Percentiles rank a stretch among this genome's conserved stretches.
phyloP scores from a whole-genome alignment of 179 eudicot genomes.

The Spinacia oleracea region DNA sequence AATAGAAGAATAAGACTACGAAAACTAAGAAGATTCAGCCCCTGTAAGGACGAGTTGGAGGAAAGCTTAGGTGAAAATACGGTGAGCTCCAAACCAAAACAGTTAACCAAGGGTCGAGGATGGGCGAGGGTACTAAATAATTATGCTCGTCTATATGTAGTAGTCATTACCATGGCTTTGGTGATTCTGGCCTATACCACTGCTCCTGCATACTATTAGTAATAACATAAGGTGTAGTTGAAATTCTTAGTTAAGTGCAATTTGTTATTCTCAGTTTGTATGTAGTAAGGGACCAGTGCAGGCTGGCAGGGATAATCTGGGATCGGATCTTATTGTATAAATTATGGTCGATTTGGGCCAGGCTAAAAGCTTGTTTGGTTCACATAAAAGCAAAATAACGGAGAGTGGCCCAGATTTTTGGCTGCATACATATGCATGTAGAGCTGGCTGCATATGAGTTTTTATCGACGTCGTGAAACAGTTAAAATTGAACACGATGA shows the following conservation, averaged over 20 bases:
- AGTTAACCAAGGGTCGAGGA: background rate
- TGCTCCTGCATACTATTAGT: background rate
- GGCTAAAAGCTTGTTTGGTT: too few relatives aligned
- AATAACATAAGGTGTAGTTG: background rate
- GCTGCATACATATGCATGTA: too few relatives aligned
- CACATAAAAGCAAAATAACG: too few relatives aligned
- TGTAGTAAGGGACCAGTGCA: background rate
- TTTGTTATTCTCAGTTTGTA: background rate
- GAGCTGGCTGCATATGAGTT: too few relatives aligned
- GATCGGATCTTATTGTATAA: too few relatives aligned
- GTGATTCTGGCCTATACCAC: background rate
- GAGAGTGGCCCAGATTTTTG: too few relatives aligned
- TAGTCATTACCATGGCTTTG: constrained; percentile 15
- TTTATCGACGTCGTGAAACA: too few relatives aligned
- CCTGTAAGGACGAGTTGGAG: constrained; percentile 27
- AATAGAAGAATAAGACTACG: constrained; percentile 41
- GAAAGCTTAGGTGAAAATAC: constrained; percentile 23
- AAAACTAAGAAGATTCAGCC: constrained; percentile 18
- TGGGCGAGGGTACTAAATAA: background rate
- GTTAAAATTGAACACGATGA: too few relatives aligned
- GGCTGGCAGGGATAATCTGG: too few relatives aligned
- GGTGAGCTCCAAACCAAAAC: constrained; percentile 2
- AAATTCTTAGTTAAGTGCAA: background rate
- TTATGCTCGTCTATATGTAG: constrained; percentile 9
- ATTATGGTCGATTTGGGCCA: too few relatives aligned